Evolutionary conservation across 441 rosid species (phyloP), one percentile per base, ranked within the genome.

Genomic region (Erodium chrysanthum): DNA sequence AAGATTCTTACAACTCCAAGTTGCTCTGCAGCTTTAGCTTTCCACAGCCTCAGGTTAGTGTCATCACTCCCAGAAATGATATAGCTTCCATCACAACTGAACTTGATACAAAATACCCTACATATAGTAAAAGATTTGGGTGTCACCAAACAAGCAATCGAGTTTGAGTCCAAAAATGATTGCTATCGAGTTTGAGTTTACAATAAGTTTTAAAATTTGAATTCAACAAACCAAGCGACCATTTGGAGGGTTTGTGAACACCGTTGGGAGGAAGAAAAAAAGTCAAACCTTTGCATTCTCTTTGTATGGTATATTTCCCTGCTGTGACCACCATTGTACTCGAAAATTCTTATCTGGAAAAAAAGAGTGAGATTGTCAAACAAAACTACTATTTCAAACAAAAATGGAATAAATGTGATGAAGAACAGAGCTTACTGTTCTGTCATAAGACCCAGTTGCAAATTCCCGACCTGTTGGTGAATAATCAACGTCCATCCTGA

Each of bases 391-490:
- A 31, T 18, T 65, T 31, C 22, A 58, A 4, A n/a, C 7, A n/a
- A 50, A 48, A 48, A 48, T 48, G 21, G 63, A 33, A 5, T 21
- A 21, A 70, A 70, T 23, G 54, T 68, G 67, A 18, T 50, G 68
- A 44, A 18, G 65, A 54, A 66, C 14, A 68, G 23, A 52, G 73
- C 90, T 81, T 72, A 89, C 97, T 0, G 97, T 89, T 77, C 97
- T 88, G 76, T 94, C 96, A 79, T 94, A 91, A 60, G 99, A 94
- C 66, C 97, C 99, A 3, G 97, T 91, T 14, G 87, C 96, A 65
- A 94, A 94, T 80, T 94, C 99, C 65, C 99, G 89, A 60, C 99
- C 99, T 42, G 99, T 91, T 54, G 99, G 96, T 0, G 97, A 88
- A 76, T 81, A 91, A 82, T 94, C 97, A 71, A 94, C 87, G 83